Conservation (phyloP, 768 basidiomycete species). For the Amanita polypyramis region DNA sequence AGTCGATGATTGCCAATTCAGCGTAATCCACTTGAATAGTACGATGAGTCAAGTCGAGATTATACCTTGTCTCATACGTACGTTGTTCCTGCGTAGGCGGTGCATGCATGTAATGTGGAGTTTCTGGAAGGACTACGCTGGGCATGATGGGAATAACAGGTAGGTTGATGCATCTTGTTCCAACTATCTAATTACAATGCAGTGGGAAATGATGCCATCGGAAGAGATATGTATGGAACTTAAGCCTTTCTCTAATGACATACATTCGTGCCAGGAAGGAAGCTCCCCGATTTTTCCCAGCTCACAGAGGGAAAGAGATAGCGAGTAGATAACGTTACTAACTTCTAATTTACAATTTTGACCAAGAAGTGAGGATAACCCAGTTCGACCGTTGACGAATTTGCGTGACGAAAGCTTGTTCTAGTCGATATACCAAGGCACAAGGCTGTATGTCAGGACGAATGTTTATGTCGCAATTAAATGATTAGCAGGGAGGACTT, state of each 20-base stretch:
- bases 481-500: no score
- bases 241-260: no score
- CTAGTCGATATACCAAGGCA: slow-evolving; percentile 60
- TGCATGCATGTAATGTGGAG: slow-evolving; percentile 24
- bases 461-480: no score
- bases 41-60: no score
- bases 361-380: slow-evolving; percentile 36
- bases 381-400: slow-evolving; percentile 31
- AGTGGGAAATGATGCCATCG: no score
- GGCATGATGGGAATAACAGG: slow-evolving; percentile 24
- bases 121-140: slow-evolving; percentile 19
- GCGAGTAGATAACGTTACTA: slow-evolving; percentile 43
- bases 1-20: slow-evolving; percentile 42
- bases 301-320: slow-evolving; percentile 43
- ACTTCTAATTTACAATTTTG: slow-evolving; percentile 51
- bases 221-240: no score
- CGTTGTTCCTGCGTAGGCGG: slow-evolving; percentile 11
- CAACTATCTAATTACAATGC: no score
- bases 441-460: slow-evolving; percentile 61
- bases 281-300: no score
- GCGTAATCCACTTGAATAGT: slow-evolving; percentile 26
- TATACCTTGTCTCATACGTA: no score
- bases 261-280: no score
- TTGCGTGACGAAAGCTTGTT: slow-evolving; percentile 46
- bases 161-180: no score